Evolutionary conservation across 768 basidiomycete species (phyloP).

Genomic region (Kwoniella pini): DNA sequence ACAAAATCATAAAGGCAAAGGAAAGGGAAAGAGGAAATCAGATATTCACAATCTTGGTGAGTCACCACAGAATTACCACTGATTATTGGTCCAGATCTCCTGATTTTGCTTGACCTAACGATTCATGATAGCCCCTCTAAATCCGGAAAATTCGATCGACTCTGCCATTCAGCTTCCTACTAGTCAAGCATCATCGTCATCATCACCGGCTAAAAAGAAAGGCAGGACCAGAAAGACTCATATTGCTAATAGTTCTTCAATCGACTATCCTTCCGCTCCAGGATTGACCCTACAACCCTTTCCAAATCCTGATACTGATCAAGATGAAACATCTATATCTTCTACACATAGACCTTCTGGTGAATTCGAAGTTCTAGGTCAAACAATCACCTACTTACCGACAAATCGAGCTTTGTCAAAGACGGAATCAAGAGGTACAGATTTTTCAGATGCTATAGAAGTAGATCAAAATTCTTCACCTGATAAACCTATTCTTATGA

Average conservation of each 20-base stretch:
- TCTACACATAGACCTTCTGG: neutral
- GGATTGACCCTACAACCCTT: neutral
- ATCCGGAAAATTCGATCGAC: neutral
- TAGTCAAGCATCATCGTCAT: neutral
- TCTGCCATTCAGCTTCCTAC: neutral
- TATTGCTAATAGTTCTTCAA: constrained; percentile 13
- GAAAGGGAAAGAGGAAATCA: constrained; percentile 11
- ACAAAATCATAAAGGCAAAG: constrained; percentile 15
- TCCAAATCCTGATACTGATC: neutral
- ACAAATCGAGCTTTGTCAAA: neutral
- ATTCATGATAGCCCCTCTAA: neutral
- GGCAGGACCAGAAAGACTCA: constrained; percentile 19
- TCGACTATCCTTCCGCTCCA: constrained; percentile 8
- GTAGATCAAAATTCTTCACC: constrained; percentile 8
- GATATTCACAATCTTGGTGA: neutral
- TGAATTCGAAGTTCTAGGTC: constrained; percentile 15
- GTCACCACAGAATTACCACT: too few species aligned
- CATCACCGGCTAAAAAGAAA: constrained; percentile 14
- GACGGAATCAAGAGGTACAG: neutral
- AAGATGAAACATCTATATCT: neutral
- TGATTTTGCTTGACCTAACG: too few species aligned
- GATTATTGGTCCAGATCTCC: too few species aligned
- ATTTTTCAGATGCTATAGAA: constrained; percentile 18
- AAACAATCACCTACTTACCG: neutral
- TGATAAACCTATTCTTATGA: neutral